phyloP scores from a whole-genome alignment of 140 eudicot genomes.

The Stevia rebaudiana region DNA sequence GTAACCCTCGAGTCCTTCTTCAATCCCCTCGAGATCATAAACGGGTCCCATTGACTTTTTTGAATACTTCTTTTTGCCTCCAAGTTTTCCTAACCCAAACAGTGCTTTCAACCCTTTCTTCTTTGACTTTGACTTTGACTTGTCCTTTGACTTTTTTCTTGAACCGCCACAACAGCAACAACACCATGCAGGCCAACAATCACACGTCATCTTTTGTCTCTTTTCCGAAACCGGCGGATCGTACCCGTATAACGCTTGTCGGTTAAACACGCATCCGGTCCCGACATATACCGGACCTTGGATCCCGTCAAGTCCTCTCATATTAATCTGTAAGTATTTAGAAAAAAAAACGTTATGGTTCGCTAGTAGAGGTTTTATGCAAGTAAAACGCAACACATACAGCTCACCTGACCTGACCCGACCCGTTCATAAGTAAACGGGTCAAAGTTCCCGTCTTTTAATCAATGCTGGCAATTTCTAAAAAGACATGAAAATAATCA shows the following conservation, averaged over 20 bases:
- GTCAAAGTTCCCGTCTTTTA: neutral
- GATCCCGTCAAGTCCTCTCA: conserved; percentile 93
- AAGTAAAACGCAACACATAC: neutral
- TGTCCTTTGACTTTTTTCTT: conserved; percentile 48
- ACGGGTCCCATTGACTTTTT: conserved; percentile 56
- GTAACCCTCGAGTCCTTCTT: conserved; percentile 95
- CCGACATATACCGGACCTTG: conserved; percentile 99
- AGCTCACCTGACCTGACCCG: neutral
- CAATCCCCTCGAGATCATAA: conserved; percentile 88
- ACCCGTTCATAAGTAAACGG: neutral
- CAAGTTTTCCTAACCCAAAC: conserved; percentile 49
- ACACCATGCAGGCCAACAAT: conserved; percentile 94
- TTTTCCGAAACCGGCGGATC: conserved; percentile 86
- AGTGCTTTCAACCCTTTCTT: conserved; percentile 70
- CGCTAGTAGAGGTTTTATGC: neutral
- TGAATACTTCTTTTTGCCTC: conserved; percentile 73
- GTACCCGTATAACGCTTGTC: conserved; percentile 81
- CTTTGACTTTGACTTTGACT: conserved; percentile 61
- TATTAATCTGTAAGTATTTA: conserved; percentile 53
- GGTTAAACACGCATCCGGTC: conserved; percentile 85
- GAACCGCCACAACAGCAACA: conserved; percentile 84
- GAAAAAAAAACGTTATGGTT: neutral
- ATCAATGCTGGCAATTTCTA: no score
- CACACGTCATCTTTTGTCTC: conserved; percentile 82
- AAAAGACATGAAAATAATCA: no score